Conservation (phyloP, 805 yeast species). For the Monosporozyma servazzii region DNA sequence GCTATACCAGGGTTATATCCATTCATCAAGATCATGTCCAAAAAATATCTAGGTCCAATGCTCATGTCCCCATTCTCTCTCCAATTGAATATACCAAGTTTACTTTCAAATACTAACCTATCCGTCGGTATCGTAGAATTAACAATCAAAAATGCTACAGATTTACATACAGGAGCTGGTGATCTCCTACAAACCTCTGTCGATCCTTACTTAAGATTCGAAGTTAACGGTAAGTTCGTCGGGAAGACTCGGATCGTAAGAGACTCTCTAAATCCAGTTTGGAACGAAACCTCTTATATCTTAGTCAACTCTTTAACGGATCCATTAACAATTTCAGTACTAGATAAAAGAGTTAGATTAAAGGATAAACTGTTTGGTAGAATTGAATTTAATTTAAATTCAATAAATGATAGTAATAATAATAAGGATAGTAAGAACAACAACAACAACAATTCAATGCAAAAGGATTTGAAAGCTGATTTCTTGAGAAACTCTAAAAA, state of each 20-base stretch:
- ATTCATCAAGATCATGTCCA: constrained; percentile 75
- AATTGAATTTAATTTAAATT: constrained; percentile 62
- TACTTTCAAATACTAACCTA: constrained; percentile 77
- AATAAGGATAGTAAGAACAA: too few relatives aligned
- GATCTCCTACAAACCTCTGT: constrained; percentile 62
- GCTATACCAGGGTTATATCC: constrained; percentile 80
- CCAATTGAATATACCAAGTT: constrained; percentile 85
- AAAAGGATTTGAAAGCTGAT: constrained; percentile 41
- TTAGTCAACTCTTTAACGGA: constrained; percentile 70
- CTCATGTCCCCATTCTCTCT: constrained; percentile 83
- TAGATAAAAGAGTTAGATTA: constrained; percentile 64
- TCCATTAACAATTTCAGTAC: constrained; percentile 62
- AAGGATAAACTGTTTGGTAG: constrained; percentile 78
- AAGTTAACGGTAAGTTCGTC: constrained; percentile 46
- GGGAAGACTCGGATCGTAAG: constrained; percentile 61
- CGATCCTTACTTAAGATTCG: constrained; percentile 81
- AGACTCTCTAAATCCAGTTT: constrained; percentile 64
- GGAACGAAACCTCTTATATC: constrained; percentile 72
- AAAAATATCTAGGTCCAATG: constrained; percentile 82
- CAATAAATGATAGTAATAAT: too few relatives aligned
- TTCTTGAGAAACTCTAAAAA: constrained; percentile 76
- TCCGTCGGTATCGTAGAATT: constrained; percentile 82
- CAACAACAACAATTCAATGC: constrained; percentile 43
- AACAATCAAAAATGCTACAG: constrained; percentile 55
- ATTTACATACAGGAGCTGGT: constrained; percentile 54